Evolutionary conservation across 2,329 filamentous ascomycete genomes (phyloP), one percentile per base, ranked within the genome.

Genomic region (Setomelanomma holmii): DNA sequence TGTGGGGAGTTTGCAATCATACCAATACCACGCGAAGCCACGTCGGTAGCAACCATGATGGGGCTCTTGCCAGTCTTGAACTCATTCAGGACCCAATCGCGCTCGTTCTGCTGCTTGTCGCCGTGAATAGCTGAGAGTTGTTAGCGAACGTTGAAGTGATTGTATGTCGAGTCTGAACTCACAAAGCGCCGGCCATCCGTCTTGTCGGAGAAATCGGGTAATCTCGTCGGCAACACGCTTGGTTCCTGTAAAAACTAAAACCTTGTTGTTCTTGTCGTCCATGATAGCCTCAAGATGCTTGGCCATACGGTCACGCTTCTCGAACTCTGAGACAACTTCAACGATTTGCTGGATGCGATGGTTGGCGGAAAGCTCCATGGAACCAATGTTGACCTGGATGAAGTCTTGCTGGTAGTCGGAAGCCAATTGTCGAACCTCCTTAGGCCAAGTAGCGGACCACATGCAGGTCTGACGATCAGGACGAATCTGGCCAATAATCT

Each of bases 21-120:
- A 97, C 95, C 95, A 82, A 99, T 97, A 91, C 95, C 95, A 93
- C 95, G 95, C 76, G 95, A 98, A 81, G 95, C 95, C 81, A 99
- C 95, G 75, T 98, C 95, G 65, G 95, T 99, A 81, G 95, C 95
- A 82, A 99, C 95, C 93, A 99, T 96, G 87, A 99, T 96, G 76
- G 95, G 95, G 82, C 92, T 96, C 85, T 98, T 97, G 81, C 92
- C 93, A 63, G 90, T 91, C 88, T 98, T 99, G 87, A 99, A 99
- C 79, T 98, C 93, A 79, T 98, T 96, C 75, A 99, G 84, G 71
- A 98, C 95, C 92, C 95, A 98, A 79, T 98, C 95, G 82, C 95
- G 93, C 83, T 99, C 95, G 79, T 97, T 96, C 76, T 99, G 95
- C 76, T 97, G 93, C 84, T 98, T 98, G 82, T 98, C 95, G 74